A percentile compares a stretch with the other conserved stretches of the same genome.
Conservation (phyloP, 1,284 basidiomycete species). For the Ceratobasidium sp. region DNA sequence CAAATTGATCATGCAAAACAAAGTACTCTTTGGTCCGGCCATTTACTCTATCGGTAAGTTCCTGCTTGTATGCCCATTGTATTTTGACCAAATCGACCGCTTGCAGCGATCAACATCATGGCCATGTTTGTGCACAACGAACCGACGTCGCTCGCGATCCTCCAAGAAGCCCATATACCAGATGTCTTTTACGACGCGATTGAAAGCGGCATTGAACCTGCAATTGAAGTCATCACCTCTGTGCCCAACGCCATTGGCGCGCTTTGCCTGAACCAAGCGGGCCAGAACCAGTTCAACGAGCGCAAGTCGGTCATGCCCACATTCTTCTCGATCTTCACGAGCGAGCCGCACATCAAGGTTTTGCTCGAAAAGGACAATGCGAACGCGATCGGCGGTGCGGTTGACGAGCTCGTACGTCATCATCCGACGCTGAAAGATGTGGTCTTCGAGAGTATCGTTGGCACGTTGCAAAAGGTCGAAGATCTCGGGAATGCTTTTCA, state of each 20-base stretch:
- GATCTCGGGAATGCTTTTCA: constrained; percentile 71
- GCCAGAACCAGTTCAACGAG: constrained; percentile 82
- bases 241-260: constrained; percentile 98
- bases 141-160: constrained; percentile 90
- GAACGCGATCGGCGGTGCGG: constrained; percentile 84
- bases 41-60: constrained; percentile 81
- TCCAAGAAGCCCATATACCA: constrained; percentile 93
- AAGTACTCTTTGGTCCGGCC: constrained; percentile 85
- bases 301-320: constrained; percentile 84
- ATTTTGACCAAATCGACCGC: constrained; percentile 11
- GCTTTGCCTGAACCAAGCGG: constrained; percentile 91
- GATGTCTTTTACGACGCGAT: constrained; percentile 89
- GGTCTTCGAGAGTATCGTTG: constrained; percentile 80
- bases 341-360: constrained; percentile 85
- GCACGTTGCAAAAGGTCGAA: constrained; percentile 77
- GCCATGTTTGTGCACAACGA: constrained; percentile 99
- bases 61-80: constrained; percentile 4
- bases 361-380: constrained; percentile 94
- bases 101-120: constrained; percentile 92
- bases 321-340: constrained; percentile 88
- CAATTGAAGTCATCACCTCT: constrained; percentile 91
- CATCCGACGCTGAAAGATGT: constrained; percentile 87
- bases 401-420: constrained; percentile 97
- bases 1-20: constrained; percentile 87
- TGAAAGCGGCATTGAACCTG: constrained; percentile 85